Conservation (phyloP, 192 early-diverging fungal species). For the Podila minutissima region DNA sequence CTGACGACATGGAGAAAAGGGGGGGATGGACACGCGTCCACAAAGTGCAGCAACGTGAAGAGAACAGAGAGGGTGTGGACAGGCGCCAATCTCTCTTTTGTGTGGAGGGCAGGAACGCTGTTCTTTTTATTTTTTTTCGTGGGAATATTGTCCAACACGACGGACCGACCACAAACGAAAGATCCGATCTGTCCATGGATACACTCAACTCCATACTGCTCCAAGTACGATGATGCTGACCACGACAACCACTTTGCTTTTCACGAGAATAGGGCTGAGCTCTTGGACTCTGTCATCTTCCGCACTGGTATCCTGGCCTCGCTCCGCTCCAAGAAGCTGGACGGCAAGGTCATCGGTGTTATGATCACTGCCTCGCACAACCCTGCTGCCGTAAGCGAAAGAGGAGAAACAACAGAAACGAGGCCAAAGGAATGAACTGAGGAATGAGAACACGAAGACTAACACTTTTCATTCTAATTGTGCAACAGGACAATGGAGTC, state of each 20-base stretch:
- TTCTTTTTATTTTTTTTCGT: no score
- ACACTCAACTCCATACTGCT: no score
- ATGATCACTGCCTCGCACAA: constrained; percentile 99
- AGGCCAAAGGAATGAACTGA: neutral
- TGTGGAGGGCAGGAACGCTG: no score
- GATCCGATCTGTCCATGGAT: no score
- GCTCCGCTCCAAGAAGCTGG: constrained; percentile 89
- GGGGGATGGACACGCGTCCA: neutral
- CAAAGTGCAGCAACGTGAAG: neutral
- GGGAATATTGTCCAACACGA: no score
- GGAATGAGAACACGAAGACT: neutral
- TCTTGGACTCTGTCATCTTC: constrained; percentile 94
- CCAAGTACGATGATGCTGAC: neutral
- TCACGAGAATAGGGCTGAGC: constrained; percentile 69
- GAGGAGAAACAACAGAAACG: neutral
- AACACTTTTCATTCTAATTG: neutral
- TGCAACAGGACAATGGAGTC: constrained; percentile 91
- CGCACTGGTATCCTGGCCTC: constrained; percentile 90
- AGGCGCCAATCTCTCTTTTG: neutral
- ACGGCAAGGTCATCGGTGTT: constrained; percentile 88
- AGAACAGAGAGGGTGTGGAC: neutral
- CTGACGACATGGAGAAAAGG: neutral
- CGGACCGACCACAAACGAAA: no score
- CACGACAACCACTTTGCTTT: constrained; percentile 2
- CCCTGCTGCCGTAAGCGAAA: constrained; percentile 73